Evolutionary conservation across 2,329 filamentous ascomycete genomes (phyloP).

Genomic region (Coniochaeta ligniaria): DNA sequence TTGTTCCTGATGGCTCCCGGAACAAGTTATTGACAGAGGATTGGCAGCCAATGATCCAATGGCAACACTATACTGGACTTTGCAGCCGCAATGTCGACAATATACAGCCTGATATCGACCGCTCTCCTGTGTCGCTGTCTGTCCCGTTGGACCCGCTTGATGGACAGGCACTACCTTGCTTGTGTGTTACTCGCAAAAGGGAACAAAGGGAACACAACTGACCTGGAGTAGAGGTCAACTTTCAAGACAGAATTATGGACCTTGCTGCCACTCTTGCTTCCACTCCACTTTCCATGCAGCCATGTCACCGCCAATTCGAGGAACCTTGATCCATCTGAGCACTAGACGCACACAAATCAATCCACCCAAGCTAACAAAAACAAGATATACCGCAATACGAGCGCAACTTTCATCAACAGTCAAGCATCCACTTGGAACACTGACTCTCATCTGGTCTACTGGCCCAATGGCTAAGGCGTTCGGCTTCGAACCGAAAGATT

Average conservation of each 20-base stretch:
- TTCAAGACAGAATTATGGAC: background rate
- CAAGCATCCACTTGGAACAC: background rate
- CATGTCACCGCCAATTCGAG: background rate
- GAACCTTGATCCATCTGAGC: background rate
- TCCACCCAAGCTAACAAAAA: background rate
- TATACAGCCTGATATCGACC: background rate
- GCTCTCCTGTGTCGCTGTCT: background rate
- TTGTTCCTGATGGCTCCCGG: background rate
- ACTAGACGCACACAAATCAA: background rate
- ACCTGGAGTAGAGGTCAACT: no score
- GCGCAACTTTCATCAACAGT: background rate
- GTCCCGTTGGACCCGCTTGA: background rate
- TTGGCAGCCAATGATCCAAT: background rate
- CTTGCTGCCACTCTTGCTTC: background rate
- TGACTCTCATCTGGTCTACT: background rate
- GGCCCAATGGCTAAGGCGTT: slow-evolving; percentile 1
- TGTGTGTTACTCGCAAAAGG: no score
- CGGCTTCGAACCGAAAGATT: slow-evolving; percentile 1
- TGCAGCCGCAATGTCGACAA: background rate
- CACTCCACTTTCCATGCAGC: background rate
- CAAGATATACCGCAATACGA: background rate
- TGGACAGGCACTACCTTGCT: background rate
- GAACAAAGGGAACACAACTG: no score
- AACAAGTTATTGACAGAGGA: background rate
- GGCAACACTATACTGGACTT: background rate